Base-by-base conservation (phyloP, 192 early-diverging fungal species). In the Rhizophagus sp. region DNA sequence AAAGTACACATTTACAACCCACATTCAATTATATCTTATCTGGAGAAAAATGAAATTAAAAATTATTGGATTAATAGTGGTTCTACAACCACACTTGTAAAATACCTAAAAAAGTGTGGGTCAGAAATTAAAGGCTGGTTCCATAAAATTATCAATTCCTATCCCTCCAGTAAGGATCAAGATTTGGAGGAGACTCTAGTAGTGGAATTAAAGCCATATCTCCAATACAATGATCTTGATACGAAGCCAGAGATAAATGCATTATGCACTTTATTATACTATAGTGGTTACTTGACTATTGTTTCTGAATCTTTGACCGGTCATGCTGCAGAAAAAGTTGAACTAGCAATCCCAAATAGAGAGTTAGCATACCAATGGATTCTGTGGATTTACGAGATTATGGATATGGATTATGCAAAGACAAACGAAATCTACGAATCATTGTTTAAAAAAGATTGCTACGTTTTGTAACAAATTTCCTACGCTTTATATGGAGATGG, bases 61-160 rank as follows among this genome's bases (percentile, higher is more conserved):
- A 34, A 76, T 64, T 76, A 63, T 52, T 76, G 61, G 61, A 22
- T 27, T n/a, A 76, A 76, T 79, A 17, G 34, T 17, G 30, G 10
- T 25, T 27, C 65, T 27, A 15, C 24, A 66, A 66, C 3, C 50
- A 57, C 50, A 52, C 50, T 52, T 15, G 12, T 52, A 17, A 1
- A 52, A 17, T 17, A 17, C 4, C 15, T 52, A 17, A 52, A 52
- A 52, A 52, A 52, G 15, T 52, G 50, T 19, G 50, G 50, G 15
- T 4, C 17, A 57, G 17, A 15, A 13, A 0, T 25, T 0, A 25
- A 66, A 66, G 65, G 5, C 0, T 8, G 2, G 65, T 25, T 66
- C 24, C 4, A 66, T 10, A 66, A 66, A 30, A 3, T 66, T 30
- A 30, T 66, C 25, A 15, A 27, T 66, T 66, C 64, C n/a, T 12